Evolutionary conservation across 805 yeast species (phyloP).

Genomic region (Cyberlindnera bimundalis): DNA sequence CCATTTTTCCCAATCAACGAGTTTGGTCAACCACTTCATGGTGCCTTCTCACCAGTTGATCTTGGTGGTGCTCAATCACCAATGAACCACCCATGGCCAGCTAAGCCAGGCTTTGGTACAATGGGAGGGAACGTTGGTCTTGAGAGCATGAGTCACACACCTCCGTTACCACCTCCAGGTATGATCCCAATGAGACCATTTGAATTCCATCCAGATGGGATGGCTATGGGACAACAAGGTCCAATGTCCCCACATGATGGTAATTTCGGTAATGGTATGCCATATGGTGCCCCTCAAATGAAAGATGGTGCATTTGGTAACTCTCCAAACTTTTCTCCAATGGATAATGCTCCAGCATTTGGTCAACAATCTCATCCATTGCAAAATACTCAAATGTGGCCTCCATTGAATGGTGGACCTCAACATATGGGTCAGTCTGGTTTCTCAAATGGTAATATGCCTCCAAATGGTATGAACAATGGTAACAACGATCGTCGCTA

Average conservation of each 20-base stretch:
- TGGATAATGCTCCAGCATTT: conserved; percentile 17
- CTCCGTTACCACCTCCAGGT: conserved; percentile 27
- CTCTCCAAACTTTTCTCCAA: conserved; percentile 14
- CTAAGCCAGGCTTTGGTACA: conserved; percentile 24
- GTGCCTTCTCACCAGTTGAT: conserved; percentile 19
- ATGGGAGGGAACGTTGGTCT: conserved; percentile 10
- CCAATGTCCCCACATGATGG: conserved; percentile 16
- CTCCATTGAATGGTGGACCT: conserved; percentile 22
- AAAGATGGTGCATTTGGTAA: conserved; percentile 14
- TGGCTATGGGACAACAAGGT: conserved; percentile 14
- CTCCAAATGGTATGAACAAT: conserved; percentile 14
- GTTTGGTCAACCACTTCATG: conserved; percentile 28
- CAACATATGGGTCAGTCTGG: conserved; percentile 11
- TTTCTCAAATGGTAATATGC: conserved; percentile 8
- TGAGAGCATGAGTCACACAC: conserved; percentile 20
- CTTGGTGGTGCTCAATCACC: conserved; percentile 17
- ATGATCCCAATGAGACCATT: conserved; percentile 28
- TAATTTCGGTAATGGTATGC: conserved; percentile 1
- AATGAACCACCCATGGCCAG: conserved; percentile 22
- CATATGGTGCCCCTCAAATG: conserved; percentile 17
- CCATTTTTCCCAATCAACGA: conserved; percentile 29
- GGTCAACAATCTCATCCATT: conserved; percentile 18
- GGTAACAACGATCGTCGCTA: conserved; percentile 17
- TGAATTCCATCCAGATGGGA: conserved; percentile 27
- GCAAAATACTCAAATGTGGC: conserved; percentile 26